Conservation (phyloP, 2,329 filamentous ascomycete genomes). For the Apiospora koreana region DNA sequence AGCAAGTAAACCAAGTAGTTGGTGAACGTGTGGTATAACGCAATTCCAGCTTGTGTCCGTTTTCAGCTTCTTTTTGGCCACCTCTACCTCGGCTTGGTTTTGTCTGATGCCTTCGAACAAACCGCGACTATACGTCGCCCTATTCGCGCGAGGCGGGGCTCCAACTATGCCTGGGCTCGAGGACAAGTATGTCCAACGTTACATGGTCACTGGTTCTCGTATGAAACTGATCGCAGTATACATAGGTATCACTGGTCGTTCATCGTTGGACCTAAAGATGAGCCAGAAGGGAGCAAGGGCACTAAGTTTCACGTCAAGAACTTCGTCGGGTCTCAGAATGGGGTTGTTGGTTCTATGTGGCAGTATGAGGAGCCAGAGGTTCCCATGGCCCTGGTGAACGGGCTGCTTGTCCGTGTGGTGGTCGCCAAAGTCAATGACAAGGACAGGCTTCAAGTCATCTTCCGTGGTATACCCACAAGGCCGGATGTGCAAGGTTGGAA, state of each 20-base stretch:
- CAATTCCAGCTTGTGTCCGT: not conserved
- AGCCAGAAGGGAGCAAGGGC: not conserved
- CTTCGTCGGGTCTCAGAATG: not conserved
- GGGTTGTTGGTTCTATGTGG: not conserved
- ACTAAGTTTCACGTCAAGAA: constrained; percentile 1
- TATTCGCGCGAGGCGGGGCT: not conserved
- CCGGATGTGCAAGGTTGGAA: not conserved
- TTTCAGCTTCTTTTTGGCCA: not conserved
- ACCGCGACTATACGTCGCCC: not conserved
- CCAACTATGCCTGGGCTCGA: not conserved
- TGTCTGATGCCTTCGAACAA: not conserved
- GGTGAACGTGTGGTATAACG: not conserved
- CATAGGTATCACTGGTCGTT: not conserved
- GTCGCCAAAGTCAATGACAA: not conserved
- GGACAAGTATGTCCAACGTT: not conserved
- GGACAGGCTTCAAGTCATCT: not conserved
- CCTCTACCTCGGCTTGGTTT: not conserved
- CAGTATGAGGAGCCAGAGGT: not conserved
- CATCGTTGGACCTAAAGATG: not conserved
- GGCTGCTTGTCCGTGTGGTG: not conserved
- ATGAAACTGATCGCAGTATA: not conserved
- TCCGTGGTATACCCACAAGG: not conserved
- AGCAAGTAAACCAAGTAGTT: not conserved
- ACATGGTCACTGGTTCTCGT: not conserved
- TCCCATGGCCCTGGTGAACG: not conserved